These are phyloP conservation scores for Gaeumannomyces sp. DNA, from an alignment of 2,329 filamentous ascomycete species.

Conservation along the genomic window DNA sequence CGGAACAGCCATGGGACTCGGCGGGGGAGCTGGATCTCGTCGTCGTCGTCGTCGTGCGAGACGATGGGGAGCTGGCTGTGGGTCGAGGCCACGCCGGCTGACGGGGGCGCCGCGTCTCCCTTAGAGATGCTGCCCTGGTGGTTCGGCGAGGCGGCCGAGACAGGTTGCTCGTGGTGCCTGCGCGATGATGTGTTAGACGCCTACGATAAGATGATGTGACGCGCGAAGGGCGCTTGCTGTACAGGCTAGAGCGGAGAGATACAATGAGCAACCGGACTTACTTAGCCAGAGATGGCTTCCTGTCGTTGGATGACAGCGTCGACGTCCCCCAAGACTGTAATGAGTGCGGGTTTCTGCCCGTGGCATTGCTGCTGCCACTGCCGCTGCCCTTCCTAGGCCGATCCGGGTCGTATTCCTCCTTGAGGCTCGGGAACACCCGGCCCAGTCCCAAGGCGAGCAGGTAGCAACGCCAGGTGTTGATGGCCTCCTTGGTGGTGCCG, in stretches of 20 bases:
- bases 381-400: slow-evolving; percentile 11
- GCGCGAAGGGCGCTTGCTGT: neutral
- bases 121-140: neutral
- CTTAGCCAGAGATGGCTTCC: neutral
- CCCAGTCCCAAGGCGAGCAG: slow-evolving; percentile 37
- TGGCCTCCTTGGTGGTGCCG: slow-evolving; percentile 47
- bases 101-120: neutral
- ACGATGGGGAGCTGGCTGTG: neutral
- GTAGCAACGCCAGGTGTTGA: slow-evolving; percentile 39
- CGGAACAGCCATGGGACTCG: slow-evolving; percentile 8
- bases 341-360: neutral
- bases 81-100: neutral
- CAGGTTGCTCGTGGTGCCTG: neutral
- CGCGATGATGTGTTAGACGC: neutral
- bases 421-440: slow-evolving; percentile 35
- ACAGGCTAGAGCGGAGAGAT: neutral
- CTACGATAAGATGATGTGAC: neutral
- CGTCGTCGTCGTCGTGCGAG: slow-evolving; percentile 3
- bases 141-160: neutral
- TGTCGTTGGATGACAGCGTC: neutral
- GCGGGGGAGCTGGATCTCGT: neutral
- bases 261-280: neutral
- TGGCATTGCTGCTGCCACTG: neutral
- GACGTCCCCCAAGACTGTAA: slow-evolving; percentile 6
- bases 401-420: slow-evolving; percentile 24